Evolutionary conservation across 768 basidiomycete species (phyloP).

Genomic region (Hemileccinum rubropunctum): DNA sequence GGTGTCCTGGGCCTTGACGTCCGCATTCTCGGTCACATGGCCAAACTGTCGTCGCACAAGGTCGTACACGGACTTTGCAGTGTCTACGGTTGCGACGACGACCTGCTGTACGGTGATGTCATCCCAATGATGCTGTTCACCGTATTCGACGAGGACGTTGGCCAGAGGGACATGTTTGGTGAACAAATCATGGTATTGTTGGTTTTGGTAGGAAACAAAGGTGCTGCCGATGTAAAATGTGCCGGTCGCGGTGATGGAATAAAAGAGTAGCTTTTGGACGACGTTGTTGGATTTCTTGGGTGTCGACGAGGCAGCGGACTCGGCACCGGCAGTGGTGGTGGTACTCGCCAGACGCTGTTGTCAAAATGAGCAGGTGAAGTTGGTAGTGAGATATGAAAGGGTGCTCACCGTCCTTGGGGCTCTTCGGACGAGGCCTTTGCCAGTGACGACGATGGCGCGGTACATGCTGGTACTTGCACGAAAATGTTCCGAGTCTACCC

Average conservation of each 20-base stretch:
- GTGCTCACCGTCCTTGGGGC: slow-evolving; percentile 51
- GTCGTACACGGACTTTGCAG: slow-evolving; percentile 46
- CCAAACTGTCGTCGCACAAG: slow-evolving; percentile 46
- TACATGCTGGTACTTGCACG: slow-evolving; percentile 31
- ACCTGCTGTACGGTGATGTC: slow-evolving; percentile 61
- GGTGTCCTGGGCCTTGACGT: slow-evolving; percentile 28
- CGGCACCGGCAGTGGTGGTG: neutral
- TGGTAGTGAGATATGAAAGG: neutral
- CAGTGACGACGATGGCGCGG: slow-evolving; percentile 45
- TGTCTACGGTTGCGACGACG: slow-evolving; percentile 50
- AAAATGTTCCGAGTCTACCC: neutral
- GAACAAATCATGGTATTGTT: slow-evolving; percentile 84
- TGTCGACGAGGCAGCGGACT: slow-evolving; percentile 4
- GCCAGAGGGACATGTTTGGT: slow-evolving; percentile 77
- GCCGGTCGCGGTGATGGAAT: slow-evolving; percentile 63
- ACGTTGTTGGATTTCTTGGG: slow-evolving; percentile 54
- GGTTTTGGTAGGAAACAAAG: slow-evolving; percentile 73
- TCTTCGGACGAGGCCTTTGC: slow-evolving; percentile 43
- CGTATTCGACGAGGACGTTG: slow-evolving; percentile 73
- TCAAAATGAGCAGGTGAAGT: neutral
- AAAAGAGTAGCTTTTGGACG: slow-evolving; percentile 61
- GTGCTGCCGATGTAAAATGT: slow-evolving; percentile 84
- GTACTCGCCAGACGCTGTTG: slow-evolving; percentile 58
- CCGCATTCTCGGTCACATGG: slow-evolving; percentile 32
- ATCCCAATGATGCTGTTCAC: slow-evolving; percentile 79